A percentile compares a stretch with the other conserved stretches of the same genome.
Conservation (phyloP, 306 rosid species). For the Boehmeria nivea region DNA sequence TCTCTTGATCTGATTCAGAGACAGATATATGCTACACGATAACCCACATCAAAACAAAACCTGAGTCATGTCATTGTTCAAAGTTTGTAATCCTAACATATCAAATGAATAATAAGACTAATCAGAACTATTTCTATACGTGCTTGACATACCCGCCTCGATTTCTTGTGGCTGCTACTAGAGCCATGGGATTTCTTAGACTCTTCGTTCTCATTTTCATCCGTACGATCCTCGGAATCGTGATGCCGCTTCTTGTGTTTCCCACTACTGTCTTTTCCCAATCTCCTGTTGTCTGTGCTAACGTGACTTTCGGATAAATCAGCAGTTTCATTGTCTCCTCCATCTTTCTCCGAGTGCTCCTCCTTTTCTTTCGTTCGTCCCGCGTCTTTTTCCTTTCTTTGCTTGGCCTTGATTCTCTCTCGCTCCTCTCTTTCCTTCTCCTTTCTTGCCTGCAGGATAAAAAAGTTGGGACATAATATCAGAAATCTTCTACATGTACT, state of each 20-base stretch:
- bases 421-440: slow-evolving; percentile 81
- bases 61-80: slow-evolving; percentile 5
- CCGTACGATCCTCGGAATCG: slow-evolving; percentile 47
- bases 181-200: slow-evolving; percentile 62
- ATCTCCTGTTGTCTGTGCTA: slow-evolving; percentile 52
- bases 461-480: background rate
- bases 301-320: slow-evolving; percentile 45
- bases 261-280: slow-evolving; percentile 33
- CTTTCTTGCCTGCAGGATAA: slow-evolving; percentile 64
- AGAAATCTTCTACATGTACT: background rate
- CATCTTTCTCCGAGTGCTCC: slow-evolving; percentile 55
- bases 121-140: slow-evolving; percentile 4
- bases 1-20: slow-evolving; percentile 69
- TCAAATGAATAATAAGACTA: background rate
- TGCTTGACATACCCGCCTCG: slow-evolving; percentile 52
- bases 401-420: slow-evolving; percentile 62
- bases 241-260: slow-evolving; percentile 60
- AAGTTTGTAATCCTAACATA: background rate
- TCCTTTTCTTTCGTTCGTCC: slow-evolving; percentile 52
- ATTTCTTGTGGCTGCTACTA: slow-evolving; percentile 66
- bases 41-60: too few relatives aligned
- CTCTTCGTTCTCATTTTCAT: slow-evolving; percentile 57
- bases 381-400: slow-evolving; percentile 63
- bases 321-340: slow-evolving; percentile 46
- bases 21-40: slow-evolving; percentile 65